These are phyloP conservation scores for Septoria linicola DNA, from an alignment of 2,329 filamentous ascomycete genomes.

Conservation along the genomic window DNA sequence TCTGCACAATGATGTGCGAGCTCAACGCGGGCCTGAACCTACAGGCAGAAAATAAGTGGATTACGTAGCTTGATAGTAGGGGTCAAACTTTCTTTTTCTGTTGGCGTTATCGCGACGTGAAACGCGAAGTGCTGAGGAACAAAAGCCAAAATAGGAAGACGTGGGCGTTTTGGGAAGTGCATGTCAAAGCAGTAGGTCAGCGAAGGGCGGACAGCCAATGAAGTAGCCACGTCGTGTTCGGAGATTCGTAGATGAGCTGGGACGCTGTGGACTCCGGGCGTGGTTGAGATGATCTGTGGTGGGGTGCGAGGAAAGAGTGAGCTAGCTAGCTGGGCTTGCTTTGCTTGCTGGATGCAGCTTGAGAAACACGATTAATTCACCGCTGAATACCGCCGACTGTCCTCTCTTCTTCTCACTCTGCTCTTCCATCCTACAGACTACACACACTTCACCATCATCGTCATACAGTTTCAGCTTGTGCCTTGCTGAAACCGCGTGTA, in stretches of 20 bases:
- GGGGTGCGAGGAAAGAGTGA: background rate
- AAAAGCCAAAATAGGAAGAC: background rate
- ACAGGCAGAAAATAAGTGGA: background rate
- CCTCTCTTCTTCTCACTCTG: background rate
- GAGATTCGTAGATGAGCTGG: constrained; percentile 1
- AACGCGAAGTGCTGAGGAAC: background rate
- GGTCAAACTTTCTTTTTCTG: background rate
- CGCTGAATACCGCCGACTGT: background rate
- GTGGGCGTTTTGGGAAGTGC: background rate
- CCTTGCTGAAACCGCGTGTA: constrained; percentile 10
- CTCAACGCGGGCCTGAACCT: background rate
- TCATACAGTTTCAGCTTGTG: constrained; percentile 2
- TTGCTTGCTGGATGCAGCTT: background rate
- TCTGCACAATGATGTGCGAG: background rate
- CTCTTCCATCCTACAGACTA: background rate
- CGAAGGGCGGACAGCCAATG: constrained; percentile 8
- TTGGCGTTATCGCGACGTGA: constrained; percentile 1
- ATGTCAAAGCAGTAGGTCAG: background rate
- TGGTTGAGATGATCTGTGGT: background rate
- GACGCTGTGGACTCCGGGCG: background rate
- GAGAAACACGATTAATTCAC: background rate
- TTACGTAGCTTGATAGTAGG: background rate
- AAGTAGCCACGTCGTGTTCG: constrained; percentile 6
- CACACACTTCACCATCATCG: background rate
- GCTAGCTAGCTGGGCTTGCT: too few species aligned